A percentile compares a stretch with the other conserved stretches of the same genome.
Evolutionary conservation across 2,329 filamentous ascomycete genomes (phyloP).

Genomic region (Talaromyces marneffei): DNA sequence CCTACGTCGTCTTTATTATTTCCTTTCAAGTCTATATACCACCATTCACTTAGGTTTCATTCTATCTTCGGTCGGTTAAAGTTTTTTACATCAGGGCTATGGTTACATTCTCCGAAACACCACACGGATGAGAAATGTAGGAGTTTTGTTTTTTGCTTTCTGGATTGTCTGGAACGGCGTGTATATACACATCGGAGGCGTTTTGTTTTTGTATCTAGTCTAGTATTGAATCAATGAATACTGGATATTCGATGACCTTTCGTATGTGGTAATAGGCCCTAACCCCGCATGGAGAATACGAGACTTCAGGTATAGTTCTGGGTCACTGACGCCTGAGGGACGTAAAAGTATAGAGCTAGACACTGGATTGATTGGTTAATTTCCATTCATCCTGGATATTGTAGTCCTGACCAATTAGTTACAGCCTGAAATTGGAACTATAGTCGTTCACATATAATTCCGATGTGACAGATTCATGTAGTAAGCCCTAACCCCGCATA

Average conservation of each 20-base stretch:
- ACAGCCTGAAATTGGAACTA: no score
- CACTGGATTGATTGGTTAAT: no score
- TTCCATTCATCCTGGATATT: no score
- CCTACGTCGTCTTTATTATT: neutral
- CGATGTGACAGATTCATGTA: neutral
- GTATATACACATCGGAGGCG: neutral
- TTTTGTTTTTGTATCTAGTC: neutral
- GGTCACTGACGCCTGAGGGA: no score
- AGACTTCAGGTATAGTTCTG: no score
- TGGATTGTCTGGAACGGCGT: neutral
- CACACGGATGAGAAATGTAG: neutral
- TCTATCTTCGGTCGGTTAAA: neutral
- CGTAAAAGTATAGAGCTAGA: no score
- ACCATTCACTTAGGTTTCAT: neutral
- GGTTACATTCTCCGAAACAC: neutral
- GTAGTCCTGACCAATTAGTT: no score
- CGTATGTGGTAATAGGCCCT: no score
- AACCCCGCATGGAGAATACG: no score
- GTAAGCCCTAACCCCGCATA: neutral
- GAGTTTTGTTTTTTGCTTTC: neutral
- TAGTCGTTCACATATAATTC: no score
- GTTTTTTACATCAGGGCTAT: neutral
- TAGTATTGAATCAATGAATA: neutral
- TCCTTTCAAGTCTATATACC: neutral
- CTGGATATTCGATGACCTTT: neutral